Evolutionary conservation across 2,329 filamentous ascomycete genomes (phyloP).

Genomic region (Fusarium sp.): DNA sequence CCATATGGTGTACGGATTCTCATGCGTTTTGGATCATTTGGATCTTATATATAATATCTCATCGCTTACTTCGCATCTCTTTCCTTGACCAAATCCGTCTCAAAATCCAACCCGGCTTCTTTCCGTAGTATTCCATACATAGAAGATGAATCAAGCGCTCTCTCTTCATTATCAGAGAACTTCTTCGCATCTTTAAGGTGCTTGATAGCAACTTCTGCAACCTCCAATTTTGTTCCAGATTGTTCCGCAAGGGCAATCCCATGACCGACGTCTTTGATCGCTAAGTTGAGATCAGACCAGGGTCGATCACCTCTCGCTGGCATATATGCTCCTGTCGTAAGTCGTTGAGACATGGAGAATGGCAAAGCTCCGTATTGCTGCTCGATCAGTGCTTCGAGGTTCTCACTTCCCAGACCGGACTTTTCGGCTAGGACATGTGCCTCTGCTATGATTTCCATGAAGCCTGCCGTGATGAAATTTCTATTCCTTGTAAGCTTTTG

Average conservation of each 20-base stretch:
- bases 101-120: slow-evolving; percentile 57
- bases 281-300: slow-evolving; percentile 61
- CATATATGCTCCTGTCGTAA: slow-evolving; percentile 54
- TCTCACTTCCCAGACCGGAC: slow-evolving; percentile 53
- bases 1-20: accelerated
- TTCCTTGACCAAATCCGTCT: slow-evolving; percentile 51
- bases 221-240: slow-evolving; percentile 52
- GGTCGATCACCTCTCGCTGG: slow-evolving; percentile 51
- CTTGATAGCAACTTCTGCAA: slow-evolving; percentile 56
- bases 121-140: slow-evolving; percentile 60
- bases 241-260: slow-evolving; percentile 57
- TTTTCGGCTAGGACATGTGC: slow-evolving; percentile 62
- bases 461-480: slow-evolving; percentile 61
- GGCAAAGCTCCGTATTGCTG: slow-evolving; percentile 54
- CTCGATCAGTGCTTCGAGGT: slow-evolving; percentile 57
- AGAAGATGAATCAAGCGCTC: slow-evolving; percentile 61
- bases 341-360: slow-evolving; percentile 51
- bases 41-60: not conserved
- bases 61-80: slow-evolving; percentile 37
- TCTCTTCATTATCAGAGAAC: slow-evolving; percentile 49
- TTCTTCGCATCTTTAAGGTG: slow-evolving; percentile 57
- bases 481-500: slow-evolving; percentile 38
- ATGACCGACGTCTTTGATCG: slow-evolving; percentile 64
- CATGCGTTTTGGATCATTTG: accelerated
- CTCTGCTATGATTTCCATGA: slow-evolving; percentile 62